Evolutionary conservation across 1,284 basidiomycete species (phyloP).

Genomic region (Ganoderma lingzhi): DNA sequence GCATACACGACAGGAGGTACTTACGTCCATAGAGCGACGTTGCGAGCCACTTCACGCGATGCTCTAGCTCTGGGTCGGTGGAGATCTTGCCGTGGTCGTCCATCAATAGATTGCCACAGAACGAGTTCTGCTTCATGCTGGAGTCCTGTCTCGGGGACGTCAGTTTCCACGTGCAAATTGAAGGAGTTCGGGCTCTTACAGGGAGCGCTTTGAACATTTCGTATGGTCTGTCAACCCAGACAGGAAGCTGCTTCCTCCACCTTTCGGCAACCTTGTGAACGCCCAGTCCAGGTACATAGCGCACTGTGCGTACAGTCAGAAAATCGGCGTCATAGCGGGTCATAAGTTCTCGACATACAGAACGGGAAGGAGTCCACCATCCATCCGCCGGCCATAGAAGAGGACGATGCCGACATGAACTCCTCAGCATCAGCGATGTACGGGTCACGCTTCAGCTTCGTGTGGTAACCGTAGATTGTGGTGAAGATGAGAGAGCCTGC

Average conservation of each 20-base stretch:
- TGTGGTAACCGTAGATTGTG: conserved; percentile 22
- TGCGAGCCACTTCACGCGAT: conserved; percentile 26
- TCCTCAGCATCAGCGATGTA: conserved; percentile 22
- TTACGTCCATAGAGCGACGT: conserved; percentile 24
- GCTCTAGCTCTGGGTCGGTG: conserved; percentile 3
- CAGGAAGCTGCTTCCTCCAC: conserved; percentile 6
- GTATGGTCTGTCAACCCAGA: conserved; percentile 20
- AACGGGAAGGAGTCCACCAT: conserved; percentile 25
- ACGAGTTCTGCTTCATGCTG: conserved; percentile 15
- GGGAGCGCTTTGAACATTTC: conserved; percentile 24
- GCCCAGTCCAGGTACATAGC: neutral
- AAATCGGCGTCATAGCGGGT: neutral
- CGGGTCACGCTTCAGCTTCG: conserved; percentile 16
- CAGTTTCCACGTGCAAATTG: neutral
- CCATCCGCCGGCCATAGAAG: conserved; percentile 18
- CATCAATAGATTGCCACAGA: conserved; percentile 22
- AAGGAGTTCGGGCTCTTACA: conserved; percentile 3
- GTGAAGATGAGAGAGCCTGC: conserved; percentile 22
- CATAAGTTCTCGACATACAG: conserved; percentile 8
- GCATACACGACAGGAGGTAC: neutral
- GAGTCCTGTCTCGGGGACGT: conserved; percentile 13
- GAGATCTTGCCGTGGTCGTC: conserved; percentile 16
- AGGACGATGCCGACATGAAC: conserved; percentile 16
- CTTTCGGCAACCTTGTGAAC: conserved; percentile 9
- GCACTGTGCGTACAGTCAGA: neutral